phyloP scores from a whole-genome alignment of 225 moss, liverwort and hornwort species.

The Lunularia cruciata region DNA sequence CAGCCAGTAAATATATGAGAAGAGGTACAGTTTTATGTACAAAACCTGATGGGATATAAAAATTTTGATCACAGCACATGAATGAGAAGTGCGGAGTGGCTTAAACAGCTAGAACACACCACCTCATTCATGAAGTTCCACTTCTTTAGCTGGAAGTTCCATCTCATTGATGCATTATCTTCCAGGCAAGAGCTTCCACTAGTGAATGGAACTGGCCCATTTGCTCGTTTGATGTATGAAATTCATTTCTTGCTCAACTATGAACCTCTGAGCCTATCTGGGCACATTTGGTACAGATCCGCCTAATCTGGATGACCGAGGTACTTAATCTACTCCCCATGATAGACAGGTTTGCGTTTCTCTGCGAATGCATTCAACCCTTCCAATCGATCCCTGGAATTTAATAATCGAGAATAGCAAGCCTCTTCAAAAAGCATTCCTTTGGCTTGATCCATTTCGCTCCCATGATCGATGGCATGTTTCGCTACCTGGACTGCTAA shows the following conservation, averaged over 20 bases:
- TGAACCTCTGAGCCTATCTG: background rate
- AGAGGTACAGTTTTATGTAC: too few relatives aligned
- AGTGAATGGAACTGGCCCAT: too few relatives aligned
- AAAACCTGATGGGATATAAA: too few relatives aligned
- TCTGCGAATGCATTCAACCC: conserved; percentile 92
- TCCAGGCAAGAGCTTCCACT: too few relatives aligned
- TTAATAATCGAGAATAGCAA: conserved; percentile 86
- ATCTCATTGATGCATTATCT: too few relatives aligned
- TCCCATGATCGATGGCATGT: conserved; percentile 87
- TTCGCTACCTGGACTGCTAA: conserved; percentile 92
- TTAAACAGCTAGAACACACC: too few relatives aligned
- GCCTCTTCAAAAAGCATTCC: conserved; percentile 95
- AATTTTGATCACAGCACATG: too few relatives aligned
- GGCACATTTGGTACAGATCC: background rate
- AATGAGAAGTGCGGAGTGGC: too few relatives aligned
- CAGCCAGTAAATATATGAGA: too few relatives aligned
- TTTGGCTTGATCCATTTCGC: conserved; percentile 85
- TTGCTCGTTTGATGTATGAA: background rate
- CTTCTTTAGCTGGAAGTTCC: too few relatives aligned
- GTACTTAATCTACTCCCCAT: conserved; percentile 78
- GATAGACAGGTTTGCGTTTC: conserved; percentile 79
- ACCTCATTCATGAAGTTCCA: too few relatives aligned
- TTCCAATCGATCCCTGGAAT: conserved; percentile 83
- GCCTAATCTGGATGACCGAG: too few relatives aligned
- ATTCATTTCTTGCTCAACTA: background rate